phyloP scores from a whole-genome alignment of 371 early-diverging fungal genomes.

The Blastocladiella emersonii region DNA sequence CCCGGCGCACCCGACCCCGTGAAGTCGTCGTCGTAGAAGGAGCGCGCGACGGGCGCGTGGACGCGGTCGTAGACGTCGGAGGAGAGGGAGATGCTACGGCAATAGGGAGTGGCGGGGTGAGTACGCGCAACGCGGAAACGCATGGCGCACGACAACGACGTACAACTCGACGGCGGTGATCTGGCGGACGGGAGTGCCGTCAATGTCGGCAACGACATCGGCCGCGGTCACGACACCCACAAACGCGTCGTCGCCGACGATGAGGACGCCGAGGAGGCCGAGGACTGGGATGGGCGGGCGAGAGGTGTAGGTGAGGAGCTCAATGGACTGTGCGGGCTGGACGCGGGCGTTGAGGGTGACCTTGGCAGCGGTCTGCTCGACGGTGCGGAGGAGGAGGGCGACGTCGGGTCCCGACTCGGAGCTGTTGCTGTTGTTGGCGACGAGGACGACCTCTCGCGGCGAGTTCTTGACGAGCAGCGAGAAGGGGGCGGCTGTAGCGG shows the following conservation, averaged over 20 bases:
- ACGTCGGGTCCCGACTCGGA: too few relatives aligned
- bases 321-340: constrained; percentile 28
- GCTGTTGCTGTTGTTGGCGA: too few relatives aligned
- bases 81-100: not conserved
- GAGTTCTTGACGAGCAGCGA: too few relatives aligned
- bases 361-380: too few relatives aligned
- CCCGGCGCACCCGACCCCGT: not conserved
- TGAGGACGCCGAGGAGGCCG: constrained; percentile 54
- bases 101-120: constrained; percentile 1
- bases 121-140: constrained; percentile 43
- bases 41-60: too few relatives aligned
- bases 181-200: constrained; percentile 42
- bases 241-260: constrained; percentile 51
- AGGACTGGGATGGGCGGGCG: constrained; percentile 42
- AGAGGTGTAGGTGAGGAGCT: constrained; percentile 30
- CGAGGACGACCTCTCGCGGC: too few relatives aligned
- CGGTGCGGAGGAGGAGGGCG: too few relatives aligned
- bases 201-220: constrained; percentile 36
- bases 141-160: constrained; percentile 20
- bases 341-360: constrained; percentile 8
- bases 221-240: constrained; percentile 55
- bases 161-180: constrained; percentile 43
- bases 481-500: too few relatives aligned
- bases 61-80: not conserved
- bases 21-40: not conserved